A percentile compares a stretch with the other conserved stretches of the same genome.
Evolutionary conservation across 2,329 filamentous ascomycete genomes (phyloP).

Genomic region (Paracoccidioides brasiliensis): DNA sequence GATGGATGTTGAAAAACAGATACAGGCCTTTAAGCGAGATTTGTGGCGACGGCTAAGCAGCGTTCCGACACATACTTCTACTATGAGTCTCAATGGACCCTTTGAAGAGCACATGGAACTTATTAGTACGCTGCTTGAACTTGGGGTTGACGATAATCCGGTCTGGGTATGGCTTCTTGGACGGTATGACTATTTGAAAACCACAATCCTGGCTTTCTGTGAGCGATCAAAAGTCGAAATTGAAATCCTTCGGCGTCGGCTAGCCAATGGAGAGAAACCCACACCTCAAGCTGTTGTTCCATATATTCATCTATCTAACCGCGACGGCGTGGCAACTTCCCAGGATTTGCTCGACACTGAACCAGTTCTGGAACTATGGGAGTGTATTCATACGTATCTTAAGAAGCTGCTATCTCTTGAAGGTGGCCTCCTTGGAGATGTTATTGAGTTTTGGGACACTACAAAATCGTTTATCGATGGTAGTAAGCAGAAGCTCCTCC

Average conservation of each 20-base stretch:
- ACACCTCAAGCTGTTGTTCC: slow-evolving; percentile 55
- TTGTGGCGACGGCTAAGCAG: slow-evolving; percentile 71
- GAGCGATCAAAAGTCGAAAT: slow-evolving; percentile 86
- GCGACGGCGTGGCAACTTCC: slow-evolving; percentile 51
- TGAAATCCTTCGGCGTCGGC: slow-evolving; percentile 70
- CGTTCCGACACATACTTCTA: slow-evolving; percentile 46
- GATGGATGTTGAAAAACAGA: slow-evolving; percentile 80
- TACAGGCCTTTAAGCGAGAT: slow-evolving; percentile 76
- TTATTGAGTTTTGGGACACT: slow-evolving; percentile 88
- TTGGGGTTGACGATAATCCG: slow-evolving; percentile 89
- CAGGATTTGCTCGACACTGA: slow-evolving; percentile 58
- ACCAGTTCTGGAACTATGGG: slow-evolving; percentile 83
- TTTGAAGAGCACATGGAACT: slow-evolving; percentile 83
- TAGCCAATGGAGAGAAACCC: slow-evolving; percentile 63
- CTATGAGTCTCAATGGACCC: slow-evolving; percentile 38
- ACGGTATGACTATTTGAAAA: slow-evolving; percentile 77
- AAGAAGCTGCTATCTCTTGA: slow-evolving; percentile 57
- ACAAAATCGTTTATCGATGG: slow-evolving; percentile 82
- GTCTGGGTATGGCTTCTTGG: slow-evolving; percentile 94
- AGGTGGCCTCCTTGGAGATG: slow-evolving; percentile 72
- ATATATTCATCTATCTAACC: slow-evolving; percentile 61
- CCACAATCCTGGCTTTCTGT: slow-evolving; percentile 64
- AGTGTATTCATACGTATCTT: slow-evolving; percentile 66
- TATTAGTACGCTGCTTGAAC: slow-evolving; percentile 75
- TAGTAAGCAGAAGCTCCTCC: slow-evolving; percentile 65